Percentiles rank a stretch among this genome's conserved stretches.
These are phyloP conservation scores for Fomitopsis serialis DNA, from an alignment of 768 basidiomycete genomes.

Conservation along the genomic window DNA sequence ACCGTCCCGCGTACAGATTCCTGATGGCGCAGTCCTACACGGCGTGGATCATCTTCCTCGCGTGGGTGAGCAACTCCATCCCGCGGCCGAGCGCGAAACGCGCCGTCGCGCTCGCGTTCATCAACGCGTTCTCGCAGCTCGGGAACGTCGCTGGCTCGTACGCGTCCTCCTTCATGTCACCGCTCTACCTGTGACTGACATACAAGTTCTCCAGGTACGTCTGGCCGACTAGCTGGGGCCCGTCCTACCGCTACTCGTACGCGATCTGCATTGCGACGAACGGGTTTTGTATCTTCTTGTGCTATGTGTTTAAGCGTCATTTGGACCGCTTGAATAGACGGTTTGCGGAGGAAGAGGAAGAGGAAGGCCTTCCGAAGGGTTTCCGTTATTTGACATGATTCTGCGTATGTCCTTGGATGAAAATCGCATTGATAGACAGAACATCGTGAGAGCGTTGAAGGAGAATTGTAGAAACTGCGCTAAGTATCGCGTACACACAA, in stretches of 20 bases:
- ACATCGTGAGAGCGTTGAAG: no score
- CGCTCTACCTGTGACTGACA: no score
- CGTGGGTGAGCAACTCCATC: constrained; percentile 53
- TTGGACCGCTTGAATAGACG: constrained; percentile 24
- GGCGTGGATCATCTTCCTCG: constrained; percentile 61
- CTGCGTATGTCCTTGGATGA: no score
- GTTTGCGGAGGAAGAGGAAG: constrained; percentile 33
- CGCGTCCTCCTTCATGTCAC: constrained; percentile 4
- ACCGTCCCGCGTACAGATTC: constrained; percentile 40
- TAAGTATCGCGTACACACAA: no score
- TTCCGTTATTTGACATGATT: constrained; percentile 37
- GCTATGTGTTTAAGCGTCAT: constrained; percentile 27
- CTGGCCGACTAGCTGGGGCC: constrained; percentile 69
- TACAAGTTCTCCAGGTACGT: constrained; percentile 47
- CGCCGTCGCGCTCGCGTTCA: constrained; percentile 78
- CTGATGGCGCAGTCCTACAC: constrained; percentile 73
- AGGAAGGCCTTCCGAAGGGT: constrained; percentile 16
- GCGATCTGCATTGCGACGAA: constrained; percentile 64
- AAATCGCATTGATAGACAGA: no score
- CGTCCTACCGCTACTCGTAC: constrained; percentile 64
- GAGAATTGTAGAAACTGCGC: no score
- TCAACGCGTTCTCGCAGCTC: constrained; percentile 77
- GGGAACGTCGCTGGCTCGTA: constrained; percentile 85
- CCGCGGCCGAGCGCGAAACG: constrained; percentile 83
- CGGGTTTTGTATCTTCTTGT: constrained; percentile 34